Evolutionary conservation across 495 filamentous ascomycete species (phyloP).

Genomic region (Oleoguttula mirabilis): DNA sequence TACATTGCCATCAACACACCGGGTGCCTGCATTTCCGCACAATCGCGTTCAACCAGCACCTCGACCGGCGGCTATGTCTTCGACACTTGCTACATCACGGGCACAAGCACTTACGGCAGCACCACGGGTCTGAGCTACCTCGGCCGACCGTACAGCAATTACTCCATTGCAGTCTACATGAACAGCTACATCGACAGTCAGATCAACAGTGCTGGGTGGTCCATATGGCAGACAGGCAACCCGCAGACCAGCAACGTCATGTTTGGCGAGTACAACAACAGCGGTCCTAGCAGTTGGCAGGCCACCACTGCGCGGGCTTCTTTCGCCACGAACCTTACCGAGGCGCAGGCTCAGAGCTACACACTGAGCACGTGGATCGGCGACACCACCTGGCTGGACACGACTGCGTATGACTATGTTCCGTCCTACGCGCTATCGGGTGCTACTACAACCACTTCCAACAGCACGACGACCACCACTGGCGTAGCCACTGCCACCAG

Average conservation of each 20-base stretch:
- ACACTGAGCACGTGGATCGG: slow-evolving; percentile 9
- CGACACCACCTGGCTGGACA: slow-evolving; percentile 15
- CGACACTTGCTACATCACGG: slow-evolving; percentile 11
- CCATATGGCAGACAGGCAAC: slow-evolving; percentile 12
- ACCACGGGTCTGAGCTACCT: slow-evolving; percentile 13
- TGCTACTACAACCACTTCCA: not conserved
- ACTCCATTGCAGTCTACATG: slow-evolving; percentile 16
- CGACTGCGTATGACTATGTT: slow-evolving; percentile 12
- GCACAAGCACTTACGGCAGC: slow-evolving; percentile 8
- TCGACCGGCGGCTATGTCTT: slow-evolving; percentile 15
- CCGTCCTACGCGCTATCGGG: slow-evolving; percentile 7
- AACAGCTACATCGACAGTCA: slow-evolving; percentile 16
- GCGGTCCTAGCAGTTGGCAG: slow-evolving; percentile 12
- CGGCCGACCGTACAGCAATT: slow-evolving; percentile 15
- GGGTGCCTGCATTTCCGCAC: slow-evolving; percentile 15
- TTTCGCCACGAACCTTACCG: slow-evolving; percentile 17
- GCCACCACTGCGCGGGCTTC: slow-evolving; percentile 6
- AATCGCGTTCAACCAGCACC: slow-evolving; percentile 5
- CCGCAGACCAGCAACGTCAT: slow-evolving; percentile 2
- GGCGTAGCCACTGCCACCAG: slow-evolving; percentile 3
- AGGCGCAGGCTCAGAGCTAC: slow-evolving; percentile 4
- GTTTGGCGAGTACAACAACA: slow-evolving; percentile 18
- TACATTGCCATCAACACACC: slow-evolving; percentile 14
- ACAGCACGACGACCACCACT: not conserved
- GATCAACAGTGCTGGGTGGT: slow-evolving; percentile 17